phyloP scores from a whole-genome alignment of 805 yeast species.

The Yarrowia sp. region DNA sequence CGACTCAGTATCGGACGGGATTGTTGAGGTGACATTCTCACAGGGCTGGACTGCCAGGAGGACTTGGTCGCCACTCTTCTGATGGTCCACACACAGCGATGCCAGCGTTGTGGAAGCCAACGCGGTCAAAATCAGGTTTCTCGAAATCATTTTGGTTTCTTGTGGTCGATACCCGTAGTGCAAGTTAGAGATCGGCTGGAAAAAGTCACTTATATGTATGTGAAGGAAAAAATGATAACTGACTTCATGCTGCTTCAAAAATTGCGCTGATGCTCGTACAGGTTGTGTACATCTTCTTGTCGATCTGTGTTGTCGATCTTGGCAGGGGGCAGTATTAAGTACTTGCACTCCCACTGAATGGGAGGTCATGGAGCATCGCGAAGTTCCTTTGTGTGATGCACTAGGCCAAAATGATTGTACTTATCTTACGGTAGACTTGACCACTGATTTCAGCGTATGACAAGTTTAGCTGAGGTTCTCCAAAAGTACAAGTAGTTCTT shows the following conservation, averaged over 20 bases:
- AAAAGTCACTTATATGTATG: slow-evolving; percentile 24
- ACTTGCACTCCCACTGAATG: no score
- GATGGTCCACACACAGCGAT: slow-evolving; percentile 24
- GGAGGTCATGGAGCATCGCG: no score
- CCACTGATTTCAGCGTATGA: no score
- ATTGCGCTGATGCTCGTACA: slow-evolving; percentile 24
- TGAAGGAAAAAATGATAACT: background rate
- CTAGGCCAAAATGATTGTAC: no score
- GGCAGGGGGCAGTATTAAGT: slow-evolving; percentile 12
- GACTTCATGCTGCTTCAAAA: slow-evolving; percentile 12
- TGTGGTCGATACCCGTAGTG: background rate
- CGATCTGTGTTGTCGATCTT: slow-evolving; percentile 17
- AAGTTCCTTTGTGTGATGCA: no score
- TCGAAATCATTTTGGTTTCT: slow-evolving; percentile 5
- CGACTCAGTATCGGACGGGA: slow-evolving; percentile 13
- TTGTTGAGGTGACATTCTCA: background rate
- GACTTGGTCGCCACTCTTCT: background rate
- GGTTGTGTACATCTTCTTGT: slow-evolving; percentile 15
- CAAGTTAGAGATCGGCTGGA: slow-evolving; percentile 12
- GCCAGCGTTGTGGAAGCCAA: slow-evolving; percentile 7
- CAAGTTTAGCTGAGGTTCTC: no score
- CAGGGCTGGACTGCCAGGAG: slow-evolving; percentile 28
- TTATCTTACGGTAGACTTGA: no score
- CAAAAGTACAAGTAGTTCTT: no score
- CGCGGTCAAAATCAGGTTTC: background rate